Evolutionary conservation across 108 stramenopile species (phyloP).

Genomic region (Schizochytrium sp.): DNA sequence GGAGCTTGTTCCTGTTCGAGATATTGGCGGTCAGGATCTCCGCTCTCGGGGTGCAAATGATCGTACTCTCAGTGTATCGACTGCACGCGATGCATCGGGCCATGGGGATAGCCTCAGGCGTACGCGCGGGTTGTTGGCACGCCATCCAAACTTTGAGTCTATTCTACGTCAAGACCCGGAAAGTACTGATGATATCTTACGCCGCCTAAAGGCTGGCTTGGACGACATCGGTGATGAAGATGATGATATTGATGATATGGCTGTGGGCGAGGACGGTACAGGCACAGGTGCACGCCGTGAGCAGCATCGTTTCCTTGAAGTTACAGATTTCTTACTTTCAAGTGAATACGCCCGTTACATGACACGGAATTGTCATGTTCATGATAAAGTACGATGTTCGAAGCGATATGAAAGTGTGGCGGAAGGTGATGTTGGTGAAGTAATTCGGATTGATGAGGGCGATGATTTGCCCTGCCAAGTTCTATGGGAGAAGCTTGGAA

Average conservation of each 20-base stretch:
- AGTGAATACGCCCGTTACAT: constrained; percentile 52
- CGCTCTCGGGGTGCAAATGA: not conserved
- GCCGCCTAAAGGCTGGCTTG: not conserved
- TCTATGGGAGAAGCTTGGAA: constrained; percentile 45
- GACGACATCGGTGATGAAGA: constrained; percentile 38
- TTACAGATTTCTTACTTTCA: constrained; percentile 16
- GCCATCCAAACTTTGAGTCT: no score
- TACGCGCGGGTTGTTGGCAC: no score
- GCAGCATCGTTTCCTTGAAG: not conserved
- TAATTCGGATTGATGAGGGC: constrained; percentile 55
- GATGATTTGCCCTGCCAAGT: constrained; percentile 57
- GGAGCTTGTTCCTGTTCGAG: not conserved
- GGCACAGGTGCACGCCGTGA: not conserved
- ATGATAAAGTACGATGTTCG: constrained; percentile 51
- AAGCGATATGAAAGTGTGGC: constrained; percentile 50
- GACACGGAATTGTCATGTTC: constrained; percentile 8
- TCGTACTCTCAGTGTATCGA: no score
- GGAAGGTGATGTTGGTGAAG: constrained; percentile 39
- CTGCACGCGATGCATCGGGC: no score
- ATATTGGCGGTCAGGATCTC: constrained; percentile 5
- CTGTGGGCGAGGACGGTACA: not conserved
- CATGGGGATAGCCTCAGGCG: no score
- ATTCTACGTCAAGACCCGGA: no score
- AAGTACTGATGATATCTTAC: no score
- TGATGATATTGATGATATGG: not conserved